Percentiles rank a stretch among this genome's conserved stretches.
These are phyloP conservation scores for Hypoxylon fuscum DNA, from an alignment of 495 filamentous ascomycete genomes.

Conservation along the genomic window DNA sequence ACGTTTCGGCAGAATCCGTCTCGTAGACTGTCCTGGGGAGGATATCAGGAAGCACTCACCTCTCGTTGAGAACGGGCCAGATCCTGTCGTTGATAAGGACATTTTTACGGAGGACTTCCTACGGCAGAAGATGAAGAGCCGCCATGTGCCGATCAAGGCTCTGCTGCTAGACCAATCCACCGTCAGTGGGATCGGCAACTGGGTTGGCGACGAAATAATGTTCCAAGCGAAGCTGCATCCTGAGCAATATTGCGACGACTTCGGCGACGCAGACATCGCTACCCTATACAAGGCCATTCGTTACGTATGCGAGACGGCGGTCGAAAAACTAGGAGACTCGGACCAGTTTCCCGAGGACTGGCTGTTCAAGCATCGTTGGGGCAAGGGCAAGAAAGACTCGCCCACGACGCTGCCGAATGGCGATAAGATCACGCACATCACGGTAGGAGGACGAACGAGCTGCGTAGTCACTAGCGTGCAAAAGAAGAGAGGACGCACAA, in stretches of 20 bases:
- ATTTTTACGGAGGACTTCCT: constrained; percentile 78
- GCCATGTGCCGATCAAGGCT: constrained; percentile 85
- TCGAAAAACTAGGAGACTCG: constrained; percentile 81
- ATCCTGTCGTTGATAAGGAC: constrained; percentile 86
- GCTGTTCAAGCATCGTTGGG: constrained; percentile 92
- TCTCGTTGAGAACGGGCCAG: constrained; percentile 89
- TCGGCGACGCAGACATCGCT: constrained; percentile 74
- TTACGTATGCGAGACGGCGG: constrained; percentile 80
- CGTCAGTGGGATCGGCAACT: constrained; percentile 94
- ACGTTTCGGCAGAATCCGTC: constrained; percentile 76
- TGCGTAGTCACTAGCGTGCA: constrained; percentile 86
- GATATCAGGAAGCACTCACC: constrained; percentile 81
- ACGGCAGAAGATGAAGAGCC: constrained; percentile 69
- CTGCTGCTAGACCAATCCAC: constrained; percentile 87
- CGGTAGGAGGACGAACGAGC: constrained; percentile 88
- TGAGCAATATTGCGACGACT: constrained; percentile 88
- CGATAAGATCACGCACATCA: constrained; percentile 81
- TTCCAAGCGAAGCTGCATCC: constrained; percentile 90
- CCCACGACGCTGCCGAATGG: constrained; percentile 77
- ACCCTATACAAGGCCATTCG: constrained; percentile 76
- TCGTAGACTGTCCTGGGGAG: constrained; percentile 79
- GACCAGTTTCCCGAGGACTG: constrained; percentile 86
- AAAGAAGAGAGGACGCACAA: constrained; percentile 69
- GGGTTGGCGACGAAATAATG: constrained; percentile 94
- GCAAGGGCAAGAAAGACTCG: constrained; percentile 83